phyloP scores from a whole-genome alignment of 2,329 filamentous ascomycete genomes.

The Colletotrichum filicis region DNA sequence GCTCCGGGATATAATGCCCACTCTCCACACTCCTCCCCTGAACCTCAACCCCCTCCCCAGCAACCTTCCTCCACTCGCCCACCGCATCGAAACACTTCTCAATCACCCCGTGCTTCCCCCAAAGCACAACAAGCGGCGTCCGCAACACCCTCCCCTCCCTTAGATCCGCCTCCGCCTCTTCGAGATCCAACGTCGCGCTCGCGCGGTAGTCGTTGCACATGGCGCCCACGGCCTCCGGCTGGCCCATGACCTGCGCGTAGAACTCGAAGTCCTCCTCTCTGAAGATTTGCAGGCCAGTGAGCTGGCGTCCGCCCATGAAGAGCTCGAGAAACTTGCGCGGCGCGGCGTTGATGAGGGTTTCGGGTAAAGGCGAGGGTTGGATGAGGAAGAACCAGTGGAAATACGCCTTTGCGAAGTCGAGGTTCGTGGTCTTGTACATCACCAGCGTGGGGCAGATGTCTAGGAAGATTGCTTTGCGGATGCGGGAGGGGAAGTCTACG shows the following conservation, averaged over 20 bases:
- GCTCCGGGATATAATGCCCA: conserved; percentile 63
- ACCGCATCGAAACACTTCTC: conserved; percentile 60
- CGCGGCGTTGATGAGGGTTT: conserved; percentile 54
- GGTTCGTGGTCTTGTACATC: conserved; percentile 59
- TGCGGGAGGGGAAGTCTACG: conserved; percentile 55
- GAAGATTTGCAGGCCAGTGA: conserved; percentile 47
- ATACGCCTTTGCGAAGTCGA: conserved; percentile 59
- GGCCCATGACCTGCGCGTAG: conserved; percentile 54
- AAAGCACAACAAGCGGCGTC: conserved; percentile 60
- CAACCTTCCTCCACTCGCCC: conserved; percentile 62
- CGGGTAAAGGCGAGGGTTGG: conserved; percentile 61
- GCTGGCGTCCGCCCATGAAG: conserved; percentile 54
- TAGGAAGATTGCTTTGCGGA: conserved; percentile 56
- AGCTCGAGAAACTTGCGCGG: conserved; percentile 53
- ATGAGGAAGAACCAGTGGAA: conserved; percentile 71
- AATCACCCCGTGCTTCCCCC: conserved; percentile 60
- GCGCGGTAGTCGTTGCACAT: conserved; percentile 69
- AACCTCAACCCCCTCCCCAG: conserved; percentile 46
- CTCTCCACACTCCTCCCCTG: conserved; percentile 55
- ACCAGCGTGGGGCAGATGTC: conserved; percentile 66
- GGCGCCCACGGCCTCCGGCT: conserved; percentile 54
- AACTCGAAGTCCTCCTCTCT: conserved; percentile 47
- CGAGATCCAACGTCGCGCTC: conserved; percentile 61
- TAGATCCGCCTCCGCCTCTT: conserved; percentile 59
- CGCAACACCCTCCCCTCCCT: conserved; percentile 53